Evolutionary conservation across 2,329 filamentous ascomycete species (phyloP).

Genomic region (Trematosphaeria pertusa): DNA sequence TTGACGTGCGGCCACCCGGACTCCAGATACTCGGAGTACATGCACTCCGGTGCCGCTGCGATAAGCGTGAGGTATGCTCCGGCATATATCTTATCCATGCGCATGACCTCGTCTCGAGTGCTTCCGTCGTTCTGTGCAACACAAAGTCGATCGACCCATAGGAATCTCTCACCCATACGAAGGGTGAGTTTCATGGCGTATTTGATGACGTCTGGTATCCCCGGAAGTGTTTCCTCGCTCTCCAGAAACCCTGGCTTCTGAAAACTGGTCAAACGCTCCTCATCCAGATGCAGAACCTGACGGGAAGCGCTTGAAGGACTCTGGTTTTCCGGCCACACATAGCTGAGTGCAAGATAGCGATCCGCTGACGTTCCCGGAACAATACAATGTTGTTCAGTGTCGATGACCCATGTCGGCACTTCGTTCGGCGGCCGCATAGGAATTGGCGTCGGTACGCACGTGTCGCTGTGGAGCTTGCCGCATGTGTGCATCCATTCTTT

Average conservation of each 20-base stretch:
- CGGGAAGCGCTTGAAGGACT: not conserved
- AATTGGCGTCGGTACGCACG: not conserved
- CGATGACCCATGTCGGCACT: not conserved
- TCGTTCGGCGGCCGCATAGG: not conserved
- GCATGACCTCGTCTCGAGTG: not conserved
- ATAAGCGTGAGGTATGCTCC: slow-evolving; percentile 5
- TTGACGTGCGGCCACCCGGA: too few relatives aligned
- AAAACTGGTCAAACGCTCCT: not conserved
- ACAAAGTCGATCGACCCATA: slow-evolving; percentile 7
- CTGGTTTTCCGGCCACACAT: slow-evolving; percentile 2
- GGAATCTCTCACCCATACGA: slow-evolving; percentile 1
- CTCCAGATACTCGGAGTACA: too few relatives aligned
- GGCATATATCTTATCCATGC: slow-evolving; percentile 6
- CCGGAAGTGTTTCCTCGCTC: not conserved
- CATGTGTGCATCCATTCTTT: not conserved
- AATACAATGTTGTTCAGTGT: not conserved
- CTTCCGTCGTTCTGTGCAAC: slow-evolving; percentile 3
- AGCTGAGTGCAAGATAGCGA: slow-evolving; percentile 8
- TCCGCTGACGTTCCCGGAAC: not conserved
- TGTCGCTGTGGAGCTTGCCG: not conserved
- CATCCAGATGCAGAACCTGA: not conserved
- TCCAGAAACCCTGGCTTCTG: not conserved
- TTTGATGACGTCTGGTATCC: slow-evolving; percentile 3
- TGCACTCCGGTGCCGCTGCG: not conserved
- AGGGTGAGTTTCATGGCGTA: slow-evolving; percentile 2